Base-by-base conservation (phyloP, 2,329 filamentous ascomycete genomes). In the Orbilia brochopaga region DNA sequence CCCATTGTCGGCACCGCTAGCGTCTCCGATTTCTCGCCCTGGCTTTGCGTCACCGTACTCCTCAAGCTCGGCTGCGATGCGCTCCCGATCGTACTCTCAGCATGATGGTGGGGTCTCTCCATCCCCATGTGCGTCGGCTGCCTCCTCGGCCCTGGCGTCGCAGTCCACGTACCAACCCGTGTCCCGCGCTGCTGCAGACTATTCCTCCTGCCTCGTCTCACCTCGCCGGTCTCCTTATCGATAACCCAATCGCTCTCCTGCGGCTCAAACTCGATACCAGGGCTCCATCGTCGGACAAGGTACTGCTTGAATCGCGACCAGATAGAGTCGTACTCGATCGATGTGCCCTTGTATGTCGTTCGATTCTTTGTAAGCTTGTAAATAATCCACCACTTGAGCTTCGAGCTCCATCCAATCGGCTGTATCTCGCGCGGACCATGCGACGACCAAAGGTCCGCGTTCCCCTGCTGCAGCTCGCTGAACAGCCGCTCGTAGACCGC, bases 401-500 rank as follows among this genome's bases (percentile, higher is more conserved):
- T 77, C 1, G 78, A 79, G 53, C 79, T 75, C 56, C 78, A 74
- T 1, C 80, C 80, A 0, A 78, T 74, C 0, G 82, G 82, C 8
- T 79, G 75, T 23, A 84, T 75, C 32, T 79, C 73, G 2, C 79
- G 77, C 0, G 83, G 83, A 0, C 83, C 83, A 11, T 77, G 76
- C 0, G 81, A 78, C 0, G 81, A 81, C 83, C 83, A 85, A 1
- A 84, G 78, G 0, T 77, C 67, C 0, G 83, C 81, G 60, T 83
- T 80, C 1, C 77, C 72, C n/a, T 78, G 79, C 2, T 82, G 79
- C 23, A 85, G 79, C 11, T 83, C 80, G 50, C 80, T 78, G 76
- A 83, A 85, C 13, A 85, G 79, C 3, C 79, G 76, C 74, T 85
- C 83, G 75, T 84, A 85, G 21, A 83, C 79, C 35, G 82, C 83